Conservation (phyloP, 2,329 filamentous ascomycete species). For the Huntiella savannae region DNA sequence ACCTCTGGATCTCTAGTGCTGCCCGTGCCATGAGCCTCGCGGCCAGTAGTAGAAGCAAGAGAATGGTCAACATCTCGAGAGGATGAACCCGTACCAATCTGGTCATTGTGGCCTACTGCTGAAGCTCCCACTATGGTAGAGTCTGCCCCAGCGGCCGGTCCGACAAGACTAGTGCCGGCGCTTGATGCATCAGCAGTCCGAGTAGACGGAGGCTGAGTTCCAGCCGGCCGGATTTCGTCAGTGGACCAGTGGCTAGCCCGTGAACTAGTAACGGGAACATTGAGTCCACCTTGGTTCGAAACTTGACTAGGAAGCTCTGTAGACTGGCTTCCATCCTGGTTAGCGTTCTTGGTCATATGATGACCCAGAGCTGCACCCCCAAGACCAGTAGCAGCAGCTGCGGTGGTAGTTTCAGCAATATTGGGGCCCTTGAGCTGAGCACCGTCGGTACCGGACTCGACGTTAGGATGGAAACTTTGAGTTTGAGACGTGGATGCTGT, state of each 20-base stretch:
- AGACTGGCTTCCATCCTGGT: slow-evolving; percentile 1
- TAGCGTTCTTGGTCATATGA: not conserved
- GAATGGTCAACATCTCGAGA: not conserved
- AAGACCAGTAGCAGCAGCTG: not conserved
- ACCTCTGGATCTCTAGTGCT: not conserved
- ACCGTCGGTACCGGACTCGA: not conserved
- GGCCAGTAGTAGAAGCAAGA: not conserved
- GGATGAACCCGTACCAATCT: not conserved
- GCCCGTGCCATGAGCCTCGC: not conserved
- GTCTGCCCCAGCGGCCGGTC: not conserved
- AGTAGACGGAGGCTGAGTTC: not conserved
- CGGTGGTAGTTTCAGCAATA: not conserved
- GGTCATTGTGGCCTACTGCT: not conserved
- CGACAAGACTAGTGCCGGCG: slow-evolving; percentile 1
- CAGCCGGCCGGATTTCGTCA: slow-evolving; percentile 8
- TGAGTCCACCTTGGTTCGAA: not conserved
- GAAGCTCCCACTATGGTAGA: not conserved
- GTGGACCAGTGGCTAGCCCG: slow-evolving; percentile 9
- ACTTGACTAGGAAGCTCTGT: not conserved
- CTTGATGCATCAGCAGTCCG: not conserved
- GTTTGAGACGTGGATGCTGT: not conserved
- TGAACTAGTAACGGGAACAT: not conserved
- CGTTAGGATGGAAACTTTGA: slow-evolving; percentile 1
- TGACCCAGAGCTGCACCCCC: slow-evolving; percentile 4
- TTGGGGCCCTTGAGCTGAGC: not conserved